These are phyloP conservation scores for Mucor mucedo DNA, from an alignment of 371 early-diverging fungal genomes.

Conservation along the genomic window DNA sequence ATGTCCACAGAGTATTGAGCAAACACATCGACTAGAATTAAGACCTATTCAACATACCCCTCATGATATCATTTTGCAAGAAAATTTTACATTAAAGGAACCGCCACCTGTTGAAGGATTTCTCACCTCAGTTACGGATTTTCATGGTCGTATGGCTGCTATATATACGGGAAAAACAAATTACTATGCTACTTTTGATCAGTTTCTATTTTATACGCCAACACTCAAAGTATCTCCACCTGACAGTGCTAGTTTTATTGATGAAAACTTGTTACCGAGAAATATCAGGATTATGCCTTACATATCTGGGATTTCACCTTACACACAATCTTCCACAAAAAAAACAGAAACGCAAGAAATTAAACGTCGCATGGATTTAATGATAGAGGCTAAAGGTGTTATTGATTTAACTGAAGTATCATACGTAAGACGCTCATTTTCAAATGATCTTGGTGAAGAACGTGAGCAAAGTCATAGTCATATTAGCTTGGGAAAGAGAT, in stretches of 20 bases:
- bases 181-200: slow-evolving; percentile 62
- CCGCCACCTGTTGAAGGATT: slow-evolving; percentile 64
- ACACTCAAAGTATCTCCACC: slow-evolving; percentile 33
- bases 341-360: slow-evolving; percentile 30
- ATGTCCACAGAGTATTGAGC: slow-evolving; percentile 55
- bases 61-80: slow-evolving; percentile 32
- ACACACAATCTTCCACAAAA: slow-evolving; percentile 2
- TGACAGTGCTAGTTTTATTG: slow-evolving; percentile 15
- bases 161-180: slow-evolving; percentile 26
- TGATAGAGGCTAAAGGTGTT: slow-evolving; percentile 49
- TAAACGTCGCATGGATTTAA: slow-evolving; percentile 50
- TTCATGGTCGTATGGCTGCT: slow-evolving; percentile 44
- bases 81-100: slow-evolving; percentile 43
- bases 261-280: slow-evolving; percentile 8
- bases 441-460: not conserved
- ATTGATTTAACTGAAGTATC: slow-evolving; percentile 60
- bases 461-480: not conserved
- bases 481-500: not conserved
- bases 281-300: slow-evolving; percentile 7
- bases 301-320: slow-evolving; percentile 24
- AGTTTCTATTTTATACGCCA: slow-evolving; percentile 50
- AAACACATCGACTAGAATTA: slow-evolving; percentile 63
- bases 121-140: slow-evolving; percentile 46
- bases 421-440: slow-evolving; percentile 36
- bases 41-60: slow-evolving; percentile 60